These are phyloP conservation scores for Hericium alpestre DNA, from an alignment of 768 basidiomycete species.

Conservation along the genomic window DNA sequence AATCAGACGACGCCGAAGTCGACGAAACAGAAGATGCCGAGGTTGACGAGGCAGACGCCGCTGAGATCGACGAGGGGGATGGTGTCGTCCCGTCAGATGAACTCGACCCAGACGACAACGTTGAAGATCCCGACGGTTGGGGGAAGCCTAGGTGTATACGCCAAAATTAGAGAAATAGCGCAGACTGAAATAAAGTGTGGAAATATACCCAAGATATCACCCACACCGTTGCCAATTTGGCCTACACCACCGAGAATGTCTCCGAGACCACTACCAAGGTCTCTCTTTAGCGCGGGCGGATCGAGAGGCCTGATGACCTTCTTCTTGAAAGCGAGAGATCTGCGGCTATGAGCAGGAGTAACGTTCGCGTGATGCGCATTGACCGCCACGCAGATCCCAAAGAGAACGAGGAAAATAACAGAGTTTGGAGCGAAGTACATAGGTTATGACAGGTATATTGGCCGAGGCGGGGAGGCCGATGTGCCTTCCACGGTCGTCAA, in stretches of 20 bases:
- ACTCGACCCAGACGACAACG: not conserved
- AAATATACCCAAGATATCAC: not conserved
- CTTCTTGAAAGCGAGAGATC: conserved; percentile 1
- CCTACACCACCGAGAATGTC: not conserved
- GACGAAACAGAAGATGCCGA: conserved; percentile 8
- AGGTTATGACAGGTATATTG: not conserved
- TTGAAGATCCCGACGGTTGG: not conserved
- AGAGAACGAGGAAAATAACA: not conserved
- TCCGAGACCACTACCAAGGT: not conserved
- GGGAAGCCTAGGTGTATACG: not conserved
- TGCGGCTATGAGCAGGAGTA: not conserved
- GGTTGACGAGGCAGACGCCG: conserved; percentile 1
- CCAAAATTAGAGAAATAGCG: not conserved
- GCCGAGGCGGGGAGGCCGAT: not conserved
- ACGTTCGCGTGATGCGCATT: not conserved
- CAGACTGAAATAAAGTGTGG: not conserved
- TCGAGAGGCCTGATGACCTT: not conserved
- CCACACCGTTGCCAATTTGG: not conserved
- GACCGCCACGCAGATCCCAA: not conserved
- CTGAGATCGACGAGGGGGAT: not conserved
- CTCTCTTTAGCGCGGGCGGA: not conserved
- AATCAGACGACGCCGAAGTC: not conserved
- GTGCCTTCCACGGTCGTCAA: not conserved
- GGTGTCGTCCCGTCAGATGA: too few species aligned
- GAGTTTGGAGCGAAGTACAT: not conserved